Percentiles rank a stretch among this genome's conserved stretches.
These are phyloP conservation scores for Pseudogymnoascus sp. DNA, from an alignment of 2,329 filamentous ascomycete species.

Conservation along the genomic window DNA sequence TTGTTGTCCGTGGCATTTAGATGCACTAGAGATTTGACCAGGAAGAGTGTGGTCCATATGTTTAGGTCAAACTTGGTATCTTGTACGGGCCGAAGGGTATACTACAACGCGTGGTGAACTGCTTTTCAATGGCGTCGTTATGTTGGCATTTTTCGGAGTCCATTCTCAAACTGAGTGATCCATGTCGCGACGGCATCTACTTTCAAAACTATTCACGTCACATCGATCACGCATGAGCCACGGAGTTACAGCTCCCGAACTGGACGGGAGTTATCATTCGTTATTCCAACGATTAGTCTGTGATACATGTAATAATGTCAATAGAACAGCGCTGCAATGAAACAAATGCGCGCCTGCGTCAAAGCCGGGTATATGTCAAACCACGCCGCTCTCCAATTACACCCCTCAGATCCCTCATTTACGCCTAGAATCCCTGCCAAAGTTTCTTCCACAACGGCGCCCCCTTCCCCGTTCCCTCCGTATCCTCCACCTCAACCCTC, in stretches of 20 bases:
- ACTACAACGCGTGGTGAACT: no score
- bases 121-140: no score
- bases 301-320: background rate
- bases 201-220: background rate
- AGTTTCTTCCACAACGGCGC: background rate
- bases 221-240: background rate
- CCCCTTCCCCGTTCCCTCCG: background rate
- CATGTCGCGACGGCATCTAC: background rate
- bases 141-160: no score
- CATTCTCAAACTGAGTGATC: no score
- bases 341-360: background rate
- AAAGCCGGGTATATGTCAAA: background rate
- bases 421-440: background rate
- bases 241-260: background rate
- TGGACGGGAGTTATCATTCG: background rate
- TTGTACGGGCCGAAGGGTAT: no score
- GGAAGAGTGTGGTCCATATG: no score
- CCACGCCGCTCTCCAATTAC: background rate
- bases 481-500: conserved; percentile 26
- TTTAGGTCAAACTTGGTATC: no score
- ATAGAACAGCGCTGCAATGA: background rate
- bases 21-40: no score
- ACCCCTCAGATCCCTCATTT: background rate
- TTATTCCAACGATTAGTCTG: background rate
- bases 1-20: no score